A percentile compares a stretch with the other conserved stretches of the same genome.
phyloP scores from a whole-genome alignment of 352 stramenopile genomes.

The Pythium pectinolyticum region DNA sequence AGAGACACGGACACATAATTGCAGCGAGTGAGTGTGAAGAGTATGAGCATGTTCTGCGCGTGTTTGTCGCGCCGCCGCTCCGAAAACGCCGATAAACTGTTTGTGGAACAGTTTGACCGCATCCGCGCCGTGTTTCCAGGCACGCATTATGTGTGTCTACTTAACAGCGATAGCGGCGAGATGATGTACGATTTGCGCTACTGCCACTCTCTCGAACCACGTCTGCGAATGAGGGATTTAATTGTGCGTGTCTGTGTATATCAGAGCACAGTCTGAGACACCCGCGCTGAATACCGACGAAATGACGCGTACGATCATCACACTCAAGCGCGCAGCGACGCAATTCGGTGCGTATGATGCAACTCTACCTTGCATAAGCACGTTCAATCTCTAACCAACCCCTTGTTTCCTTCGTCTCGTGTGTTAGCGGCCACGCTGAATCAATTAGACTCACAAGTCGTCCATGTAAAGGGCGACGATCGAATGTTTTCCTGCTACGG shows the following conservation, averaged over 20 bases:
- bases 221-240: too few species aligned
- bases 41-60: conserved; percentile 68
- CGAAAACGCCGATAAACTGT: conserved; percentile 51
- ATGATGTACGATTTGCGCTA: conserved; percentile 88
- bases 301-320: conserved; percentile 75
- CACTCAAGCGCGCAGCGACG: conserved; percentile 73
- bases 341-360: conserved; percentile 82
- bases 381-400: neutral
- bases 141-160: conserved; percentile 78
- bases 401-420: too few species aligned
- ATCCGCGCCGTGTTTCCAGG: conserved; percentile 72
- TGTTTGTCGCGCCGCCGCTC: conserved; percentile 69
- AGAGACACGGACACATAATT: too few species aligned
- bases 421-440: conserved; percentile 72
- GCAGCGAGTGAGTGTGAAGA: conserved; percentile 22
- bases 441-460: conserved; percentile 78
- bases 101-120: conserved; percentile 77
- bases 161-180: conserved; percentile 72
- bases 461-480: conserved; percentile 80
- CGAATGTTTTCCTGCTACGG: conserved; percentile 88
- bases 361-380: too few species aligned
- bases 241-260: neutral
- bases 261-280: conserved; percentile 69
- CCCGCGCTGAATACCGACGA: conserved; percentile 72
- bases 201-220: too few species aligned